phyloP scores from a whole-genome alignment of 164 flowering plant species.

The Hamamelis virginiana region DNA sequence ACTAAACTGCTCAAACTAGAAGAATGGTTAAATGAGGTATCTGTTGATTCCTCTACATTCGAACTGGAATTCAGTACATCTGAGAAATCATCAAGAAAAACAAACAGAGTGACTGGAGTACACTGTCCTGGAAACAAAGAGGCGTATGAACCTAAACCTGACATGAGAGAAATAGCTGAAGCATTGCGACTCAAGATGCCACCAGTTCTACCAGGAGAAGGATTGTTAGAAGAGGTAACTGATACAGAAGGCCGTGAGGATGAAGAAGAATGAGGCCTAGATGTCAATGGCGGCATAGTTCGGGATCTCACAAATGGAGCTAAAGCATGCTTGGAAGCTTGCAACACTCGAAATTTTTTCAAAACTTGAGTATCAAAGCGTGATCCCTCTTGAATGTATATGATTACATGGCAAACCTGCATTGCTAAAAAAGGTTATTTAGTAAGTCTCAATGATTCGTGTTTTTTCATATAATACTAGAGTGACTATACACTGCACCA shows the following conservation, averaged over 20 bases:
- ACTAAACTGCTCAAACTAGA: conserved; percentile 36
- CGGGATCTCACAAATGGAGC: conserved; percentile 59
- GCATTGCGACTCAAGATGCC: conserved; percentile 45
- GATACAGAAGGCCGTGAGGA: conserved; percentile 33
- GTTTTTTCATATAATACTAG: background rate
- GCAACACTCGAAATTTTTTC: conserved; percentile 73
- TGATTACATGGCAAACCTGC: conserved; percentile 94
- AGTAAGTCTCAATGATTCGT: background rate
- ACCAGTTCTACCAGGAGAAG: conserved; percentile 63
- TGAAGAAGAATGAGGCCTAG: conserved; percentile 45
- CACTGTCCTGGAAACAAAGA: conserved; percentile 90
- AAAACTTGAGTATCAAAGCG: conserved; percentile 63
- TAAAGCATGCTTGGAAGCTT: conserved; percentile 76
- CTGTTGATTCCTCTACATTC: conserved; percentile 44
- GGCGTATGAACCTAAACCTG: conserved; percentile 73
- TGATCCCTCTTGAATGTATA: conserved; percentile 80
- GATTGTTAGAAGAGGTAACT: conserved; percentile 32
- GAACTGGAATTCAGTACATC: conserved; percentile 37
- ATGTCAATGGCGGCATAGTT: conserved; percentile 30
- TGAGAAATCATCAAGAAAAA: conserved; percentile 74
- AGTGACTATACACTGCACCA: background rate
- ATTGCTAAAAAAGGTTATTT: conserved; percentile 26
- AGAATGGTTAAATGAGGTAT: conserved; percentile 43
- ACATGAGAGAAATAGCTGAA: conserved; percentile 66
- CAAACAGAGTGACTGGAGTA: conserved; percentile 77